Conservation (phyloP, 306 rosid genomes). For the Astragalus membranaceus region DNA sequence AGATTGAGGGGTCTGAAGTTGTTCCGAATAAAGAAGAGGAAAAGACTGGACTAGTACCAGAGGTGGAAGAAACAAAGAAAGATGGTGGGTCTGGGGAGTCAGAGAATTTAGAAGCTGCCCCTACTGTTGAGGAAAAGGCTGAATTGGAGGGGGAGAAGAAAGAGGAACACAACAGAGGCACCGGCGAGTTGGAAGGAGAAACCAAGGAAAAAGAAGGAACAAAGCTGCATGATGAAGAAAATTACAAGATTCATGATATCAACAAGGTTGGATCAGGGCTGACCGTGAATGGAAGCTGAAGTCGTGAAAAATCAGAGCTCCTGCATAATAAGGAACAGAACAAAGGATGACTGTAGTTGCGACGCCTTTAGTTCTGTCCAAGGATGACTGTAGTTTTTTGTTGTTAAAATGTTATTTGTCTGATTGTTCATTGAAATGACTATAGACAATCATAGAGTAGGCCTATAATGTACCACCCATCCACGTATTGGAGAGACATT, state of each 20-base stretch:
- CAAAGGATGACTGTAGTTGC: conserved; percentile 31
- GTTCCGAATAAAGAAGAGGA: conserved; percentile 35
- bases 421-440: conserved; percentile 58
- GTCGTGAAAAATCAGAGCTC: conserved; percentile 35
- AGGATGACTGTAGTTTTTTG: conserved; percentile 45
- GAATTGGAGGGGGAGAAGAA: conserved; percentile 48
- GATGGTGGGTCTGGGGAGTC: conserved; percentile 31
- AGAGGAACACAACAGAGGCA: conserved; percentile 27
- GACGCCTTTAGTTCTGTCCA: conserved; percentile 45
- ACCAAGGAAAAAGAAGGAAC: conserved; percentile 38
- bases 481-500: conserved; percentile 40
- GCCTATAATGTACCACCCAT: conserved; percentile 45
- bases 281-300: conserved; percentile 46
- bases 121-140: conserved; percentile 29
- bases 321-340: conserved; percentile 19
- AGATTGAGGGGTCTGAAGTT: conserved; percentile 4
- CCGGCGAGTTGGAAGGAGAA: conserved; percentile 37
- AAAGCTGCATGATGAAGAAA: conserved; percentile 37
- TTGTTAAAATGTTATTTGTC: conserved; percentile 45
- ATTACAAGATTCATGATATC: conserved; percentile 20
- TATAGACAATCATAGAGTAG: conserved; percentile 54
- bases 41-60: conserved; percentile 27
- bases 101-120: conserved; percentile 24
- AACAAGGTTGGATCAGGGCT: conserved; percentile 41
- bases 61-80: conserved; percentile 39